These are phyloP conservation scores for Wickerhamomyces bovis DNA, from an alignment of 805 yeast species.

Conservation along the genomic window DNA sequence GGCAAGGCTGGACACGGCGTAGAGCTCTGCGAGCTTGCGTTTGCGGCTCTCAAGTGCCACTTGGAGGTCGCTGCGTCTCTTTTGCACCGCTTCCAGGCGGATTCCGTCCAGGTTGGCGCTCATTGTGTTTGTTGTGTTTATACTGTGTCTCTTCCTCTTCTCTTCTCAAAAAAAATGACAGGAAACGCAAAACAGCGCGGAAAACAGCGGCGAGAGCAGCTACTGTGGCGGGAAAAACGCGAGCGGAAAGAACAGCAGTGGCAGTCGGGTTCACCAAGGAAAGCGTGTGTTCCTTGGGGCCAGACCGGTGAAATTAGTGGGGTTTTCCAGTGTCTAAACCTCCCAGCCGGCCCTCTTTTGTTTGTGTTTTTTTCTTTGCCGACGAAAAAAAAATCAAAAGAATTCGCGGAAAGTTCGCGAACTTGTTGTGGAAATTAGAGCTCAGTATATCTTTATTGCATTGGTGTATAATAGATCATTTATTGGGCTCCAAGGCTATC, in stretches of 20 bases:
- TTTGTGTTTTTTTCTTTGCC: background rate
- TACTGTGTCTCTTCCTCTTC: background rate
- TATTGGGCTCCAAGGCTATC: background rate
- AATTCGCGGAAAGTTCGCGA: background rate
- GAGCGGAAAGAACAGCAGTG: background rate
- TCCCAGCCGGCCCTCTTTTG: background rate
- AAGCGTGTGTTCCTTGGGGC: background rate
- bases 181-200: background rate
- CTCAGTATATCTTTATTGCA: no score
- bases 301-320: background rate
- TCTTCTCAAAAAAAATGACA: background rate
- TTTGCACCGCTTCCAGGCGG: constrained; percentile 40
- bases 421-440: background rate
- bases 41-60: constrained; percentile 46
- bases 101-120: constrained; percentile 21
- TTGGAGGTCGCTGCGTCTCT: constrained; percentile 29
- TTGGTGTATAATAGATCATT: no score
- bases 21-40: constrained; percentile 54
- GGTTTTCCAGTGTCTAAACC: background rate
- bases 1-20: constrained; percentile 50
- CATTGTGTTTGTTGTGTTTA: constrained; percentile 3
- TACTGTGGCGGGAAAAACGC: background rate
- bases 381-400: background rate
- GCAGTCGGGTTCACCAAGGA: background rate
- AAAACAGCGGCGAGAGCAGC: background rate